Conservation (phyloP, 306 rosid species). For the Glycyrrhiza uralensis region DNA sequence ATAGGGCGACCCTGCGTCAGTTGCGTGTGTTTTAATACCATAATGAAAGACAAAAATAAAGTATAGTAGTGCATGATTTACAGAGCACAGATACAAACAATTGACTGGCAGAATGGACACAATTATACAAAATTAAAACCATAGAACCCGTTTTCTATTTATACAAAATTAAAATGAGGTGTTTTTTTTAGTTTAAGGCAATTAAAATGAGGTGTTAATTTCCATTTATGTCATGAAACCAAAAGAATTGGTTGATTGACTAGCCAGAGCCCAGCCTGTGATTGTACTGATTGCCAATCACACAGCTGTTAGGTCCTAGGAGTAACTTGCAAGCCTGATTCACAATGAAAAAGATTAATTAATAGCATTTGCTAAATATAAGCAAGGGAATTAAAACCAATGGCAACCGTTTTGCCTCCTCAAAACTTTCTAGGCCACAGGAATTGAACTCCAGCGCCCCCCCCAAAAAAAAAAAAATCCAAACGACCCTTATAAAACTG, state of each 20-base stretch:
- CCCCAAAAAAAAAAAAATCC: background rate
- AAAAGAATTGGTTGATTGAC: constrained; percentile 1
- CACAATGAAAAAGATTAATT: background rate
- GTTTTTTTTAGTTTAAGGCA: too few species aligned
- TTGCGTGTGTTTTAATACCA: too few species aligned
- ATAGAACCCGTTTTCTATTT: background rate
- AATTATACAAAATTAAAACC: background rate
- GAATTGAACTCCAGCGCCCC: background rate
- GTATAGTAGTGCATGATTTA: too few species aligned
- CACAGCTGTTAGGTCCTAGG: constrained; percentile 15
- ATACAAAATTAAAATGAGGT: too few species aligned
- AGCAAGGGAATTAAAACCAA: background rate
- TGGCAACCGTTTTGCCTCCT: constrained; percentile 13
- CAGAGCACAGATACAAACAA: background rate
- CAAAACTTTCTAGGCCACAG: constrained; percentile 22
- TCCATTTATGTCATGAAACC: background rate
- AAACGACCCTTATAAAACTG: constrained; percentile 12
- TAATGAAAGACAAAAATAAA: too few species aligned
- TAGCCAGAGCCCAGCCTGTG: background rate
- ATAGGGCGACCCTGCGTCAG: too few species aligned
- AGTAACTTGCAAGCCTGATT: background rate
- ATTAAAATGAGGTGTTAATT: too few species aligned
- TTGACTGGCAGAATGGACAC: background rate
- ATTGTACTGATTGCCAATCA: constrained; percentile 17
- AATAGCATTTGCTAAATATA: constrained; percentile 16